Evolutionary conservation across 2,329 filamentous ascomycete species (phyloP), one percentile per base, ranked within the genome.

Genomic region (Fusarium sp.): DNA sequence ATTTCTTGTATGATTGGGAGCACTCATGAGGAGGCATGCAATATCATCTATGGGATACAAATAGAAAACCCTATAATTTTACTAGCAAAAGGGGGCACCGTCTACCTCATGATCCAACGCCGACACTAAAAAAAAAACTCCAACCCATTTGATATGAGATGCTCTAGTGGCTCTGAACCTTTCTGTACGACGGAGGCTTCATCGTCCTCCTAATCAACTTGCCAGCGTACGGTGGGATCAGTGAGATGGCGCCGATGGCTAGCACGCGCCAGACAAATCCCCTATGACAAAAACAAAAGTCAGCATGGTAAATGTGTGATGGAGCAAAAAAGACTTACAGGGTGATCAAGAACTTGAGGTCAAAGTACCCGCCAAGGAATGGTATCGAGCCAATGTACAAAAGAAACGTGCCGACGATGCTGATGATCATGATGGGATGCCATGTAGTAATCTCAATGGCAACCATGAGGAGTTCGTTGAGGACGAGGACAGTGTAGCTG

Each of bases 391-490:
- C 94, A 29, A 95, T 86, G 79, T 94, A 99, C n/a, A 96, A 81
- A 31, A 92, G 81, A 51, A 93, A 92, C 0, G 96, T 99, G 16
- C 94, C 95, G 7, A 98, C 79, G 69, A 98, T 93, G 74, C 89
- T 92, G 60, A 94, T 85, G 63, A 97, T 92, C 95, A 98, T 98
- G 71, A 96, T 87, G 42, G 93, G 93, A 82, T 98, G 96, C 96
- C 96, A 99, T 0, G 96, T 99, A 5, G 94, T 98, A 77, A 99
- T 94, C 80, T 98, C 94, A 67, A 97, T 94, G 5, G 95, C 96
- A 3, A 98, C 96, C 97, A 99, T 99, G 77, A 97, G 89, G 68
- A 99, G 89, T 81, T 99, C 96, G 81, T 98, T 99, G 70, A 98
- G 85, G 6, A 99, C 91, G 3, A 99, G 89, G 1, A 95, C 94